Evolutionary conservation across 257 asterid species (phyloP).

Genomic region (Lycium barbarum): DNA sequence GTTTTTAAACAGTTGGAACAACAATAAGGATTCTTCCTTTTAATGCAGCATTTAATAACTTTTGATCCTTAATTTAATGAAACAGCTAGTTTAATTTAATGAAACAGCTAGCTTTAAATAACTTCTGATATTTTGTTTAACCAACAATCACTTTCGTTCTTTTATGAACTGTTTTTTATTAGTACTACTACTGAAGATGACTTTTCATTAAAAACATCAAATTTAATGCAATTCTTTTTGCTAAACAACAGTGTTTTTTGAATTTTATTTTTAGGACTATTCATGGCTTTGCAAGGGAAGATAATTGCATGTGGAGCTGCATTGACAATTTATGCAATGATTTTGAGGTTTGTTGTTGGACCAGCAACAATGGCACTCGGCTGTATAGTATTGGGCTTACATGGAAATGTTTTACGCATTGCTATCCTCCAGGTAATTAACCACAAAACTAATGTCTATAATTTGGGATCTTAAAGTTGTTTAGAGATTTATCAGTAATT

Average conservation of each 20-base stretch:
- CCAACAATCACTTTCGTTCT: background rate
- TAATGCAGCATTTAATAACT: background rate
- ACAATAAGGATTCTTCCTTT: background rate
- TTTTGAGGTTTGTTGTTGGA: slow-evolving; percentile 52
- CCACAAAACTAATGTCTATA: too few relatives aligned
- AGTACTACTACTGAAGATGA: background rate
- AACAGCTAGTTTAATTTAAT: background rate
- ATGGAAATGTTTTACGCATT: slow-evolving; percentile 52
- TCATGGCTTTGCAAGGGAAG: slow-evolving; percentile 64
- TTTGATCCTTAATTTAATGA: background rate
- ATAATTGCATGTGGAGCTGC: slow-evolving; percentile 57
- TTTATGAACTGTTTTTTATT: background rate
- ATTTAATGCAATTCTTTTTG: background rate
- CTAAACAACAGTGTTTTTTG: background rate
- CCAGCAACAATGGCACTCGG: slow-evolving; percentile 58
- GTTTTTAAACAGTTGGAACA: background rate
- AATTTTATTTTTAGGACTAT: slow-evolving; percentile 46
- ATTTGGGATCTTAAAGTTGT: too few relatives aligned
- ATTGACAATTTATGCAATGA: slow-evolving; percentile 48
- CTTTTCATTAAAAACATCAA: background rate
- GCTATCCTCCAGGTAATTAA: slow-evolving; percentile 58
- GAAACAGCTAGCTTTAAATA: background rate
- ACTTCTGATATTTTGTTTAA: background rate
- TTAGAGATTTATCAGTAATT: too few relatives aligned
- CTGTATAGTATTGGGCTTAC: slow-evolving; percentile 48